Base-by-base conservation (phyloP, 352 stramenopile species). In the Salisapilia sapeloensis region DNA sequence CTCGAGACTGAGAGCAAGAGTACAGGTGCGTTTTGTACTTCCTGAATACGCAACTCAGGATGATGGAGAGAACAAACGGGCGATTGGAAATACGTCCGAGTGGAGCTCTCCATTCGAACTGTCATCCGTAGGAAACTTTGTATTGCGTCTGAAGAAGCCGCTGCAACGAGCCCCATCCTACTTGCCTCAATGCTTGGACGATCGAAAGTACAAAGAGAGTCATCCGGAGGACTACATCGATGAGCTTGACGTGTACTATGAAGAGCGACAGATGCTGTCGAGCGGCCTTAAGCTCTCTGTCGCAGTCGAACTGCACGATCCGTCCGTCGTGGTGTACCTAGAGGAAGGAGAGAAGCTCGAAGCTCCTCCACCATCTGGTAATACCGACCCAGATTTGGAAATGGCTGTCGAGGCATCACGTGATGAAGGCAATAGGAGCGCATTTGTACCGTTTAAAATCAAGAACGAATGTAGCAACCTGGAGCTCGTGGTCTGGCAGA, bases 391-490 rank as follows among this genome's bases (percentile, higher is more conserved):
- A 28, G 24, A 10, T 28, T 13, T 28, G 10, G 10, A 28, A 13
- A 10, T 28, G 10, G 10, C 13, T 28, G 24, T n/a, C n/a, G n/a
- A n/a, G n/a, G n/a, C n/a, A n/a, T n/a, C n/a, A n/a, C n/a, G n/a
- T n/a, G n/a, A n/a, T n/a, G n/a, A n/a, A n/a, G n/a, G 35, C 53
- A 72, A 26, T 52, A 62, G 16, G 58, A 74, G n/a, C 12, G 59
- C 49, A 8, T 85, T 85, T 26, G 66, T 86, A 6, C 67, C 66
- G 9, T 86, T 60, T 42, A 77, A 67, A 29, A 62, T 89, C 26
- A 80, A 83, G 36, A 89, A 89, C 35, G 74, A 85, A 37, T 89
- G 74, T 36, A 82, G 57, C 24, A 67, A 69, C 12, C 53, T 83
- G 16, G 64, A 75, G 23, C 46, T 86, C 4, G 44, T 86, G 22